Evolutionary conservation across 2,329 filamentous ascomycete species (phyloP).

Genomic region (Coniella vitis): DNA sequence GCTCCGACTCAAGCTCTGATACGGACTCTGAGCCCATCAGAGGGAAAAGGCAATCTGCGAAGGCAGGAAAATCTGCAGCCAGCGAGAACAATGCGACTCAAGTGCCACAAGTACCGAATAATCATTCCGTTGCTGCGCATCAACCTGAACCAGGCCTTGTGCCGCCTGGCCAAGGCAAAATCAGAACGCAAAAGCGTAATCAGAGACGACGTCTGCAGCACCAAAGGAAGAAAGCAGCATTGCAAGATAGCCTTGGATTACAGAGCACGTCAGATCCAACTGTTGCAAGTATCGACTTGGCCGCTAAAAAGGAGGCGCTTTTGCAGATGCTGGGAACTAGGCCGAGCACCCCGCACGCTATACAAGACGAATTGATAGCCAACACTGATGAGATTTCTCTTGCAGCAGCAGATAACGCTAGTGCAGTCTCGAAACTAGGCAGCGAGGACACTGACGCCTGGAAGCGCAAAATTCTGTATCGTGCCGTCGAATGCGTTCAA

Average conservation of each 20-base stretch:
- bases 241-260: background rate
- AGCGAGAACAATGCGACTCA: background rate
- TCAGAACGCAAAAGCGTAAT: constrained; percentile 45
- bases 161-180: constrained; percentile 25
- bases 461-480: constrained; percentile 66
- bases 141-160: constrained; percentile 3
- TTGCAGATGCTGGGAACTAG: constrained; percentile 19
- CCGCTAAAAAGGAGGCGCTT: constrained; percentile 35
- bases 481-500: constrained; percentile 79
- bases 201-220: constrained; percentile 34
- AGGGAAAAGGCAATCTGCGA: constrained; percentile 20
- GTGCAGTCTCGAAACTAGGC: constrained; percentile 15
- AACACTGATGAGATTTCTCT: constrained; percentile 5
- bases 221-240: constrained; percentile 15
- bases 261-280: constrained; percentile 1
- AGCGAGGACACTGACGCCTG: constrained; percentile 56
- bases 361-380: background rate
- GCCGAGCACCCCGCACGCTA: background rate
- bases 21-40: constrained; percentile 29
- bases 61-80: background rate
- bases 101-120: background rate
- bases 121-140: background rate
- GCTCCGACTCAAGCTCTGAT: constrained; percentile 26
- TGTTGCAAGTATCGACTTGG: constrained; percentile 22
- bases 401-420: background rate